These are phyloP conservation scores for Beauveria rudraprayagi DNA, from an alignment of 2,329 filamentous ascomycete genomes.

Conservation along the genomic window DNA sequence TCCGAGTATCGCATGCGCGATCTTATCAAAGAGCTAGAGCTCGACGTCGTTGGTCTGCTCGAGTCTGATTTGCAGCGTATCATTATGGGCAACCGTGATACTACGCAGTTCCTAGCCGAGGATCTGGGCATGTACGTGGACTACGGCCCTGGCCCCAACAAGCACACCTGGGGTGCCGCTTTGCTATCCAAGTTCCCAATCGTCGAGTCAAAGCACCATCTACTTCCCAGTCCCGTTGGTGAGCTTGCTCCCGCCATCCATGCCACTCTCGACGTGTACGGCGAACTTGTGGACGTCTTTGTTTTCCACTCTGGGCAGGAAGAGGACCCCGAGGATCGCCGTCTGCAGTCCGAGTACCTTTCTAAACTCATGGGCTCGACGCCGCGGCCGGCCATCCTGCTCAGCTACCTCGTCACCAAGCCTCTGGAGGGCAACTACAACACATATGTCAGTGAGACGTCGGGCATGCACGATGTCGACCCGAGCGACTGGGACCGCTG, in stretches of 20 bases:
- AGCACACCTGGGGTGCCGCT: slow-evolving; percentile 94
- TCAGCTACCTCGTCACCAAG: slow-evolving; percentile 88
- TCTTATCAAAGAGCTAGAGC: slow-evolving; percentile 83
- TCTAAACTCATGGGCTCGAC: slow-evolving; percentile 80
- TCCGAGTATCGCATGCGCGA: slow-evolving; percentile 91
- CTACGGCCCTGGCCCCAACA: slow-evolving; percentile 94
- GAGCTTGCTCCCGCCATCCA: slow-evolving; percentile 94
- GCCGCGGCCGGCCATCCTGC: slow-evolving; percentile 70
- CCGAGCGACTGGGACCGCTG: slow-evolving; percentile 89
- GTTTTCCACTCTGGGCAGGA: slow-evolving; percentile 99
- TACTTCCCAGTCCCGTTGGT: slow-evolving; percentile 86
- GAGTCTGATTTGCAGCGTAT: slow-evolving; percentile 93
- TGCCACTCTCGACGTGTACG: slow-evolving; percentile 91
- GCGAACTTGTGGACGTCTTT: slow-evolving; percentile 81
- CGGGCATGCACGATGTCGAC: slow-evolving; percentile 94
- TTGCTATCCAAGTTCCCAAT: slow-evolving; percentile 97
- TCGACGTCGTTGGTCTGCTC: slow-evolving; percentile 93
- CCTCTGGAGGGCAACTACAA: slow-evolving; percentile 93
- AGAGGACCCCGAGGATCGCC: slow-evolving; percentile 86
- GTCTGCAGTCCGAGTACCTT: slow-evolving; percentile 79
- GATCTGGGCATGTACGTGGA: slow-evolving; percentile 98
- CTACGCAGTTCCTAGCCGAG: slow-evolving; percentile 89
- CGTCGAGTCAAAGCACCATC: slow-evolving; percentile 90
- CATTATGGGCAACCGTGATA: slow-evolving; percentile 98
- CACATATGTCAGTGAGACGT: slow-evolving; percentile 77